Conservation (phyloP, 139 green algal species). For the Volvox africanus region DNA sequence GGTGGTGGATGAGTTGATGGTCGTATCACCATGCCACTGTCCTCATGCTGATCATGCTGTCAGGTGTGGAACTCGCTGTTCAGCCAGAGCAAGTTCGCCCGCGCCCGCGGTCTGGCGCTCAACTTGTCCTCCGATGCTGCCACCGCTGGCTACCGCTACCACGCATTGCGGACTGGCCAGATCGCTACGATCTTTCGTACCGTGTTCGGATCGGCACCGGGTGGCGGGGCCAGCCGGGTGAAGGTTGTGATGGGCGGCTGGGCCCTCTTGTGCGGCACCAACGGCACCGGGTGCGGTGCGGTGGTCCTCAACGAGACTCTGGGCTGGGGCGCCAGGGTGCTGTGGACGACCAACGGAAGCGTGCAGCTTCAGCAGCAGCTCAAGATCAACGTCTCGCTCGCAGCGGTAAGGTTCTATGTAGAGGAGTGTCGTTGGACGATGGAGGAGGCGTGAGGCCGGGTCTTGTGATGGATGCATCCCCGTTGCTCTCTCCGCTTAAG, state of each 20-base stretch:
- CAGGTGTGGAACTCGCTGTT: slow-evolving; percentile 54
- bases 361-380: neutral
- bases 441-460: no score
- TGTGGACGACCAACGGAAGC: neutral
- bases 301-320: slow-evolving; percentile 23
- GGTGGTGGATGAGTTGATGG: no score
- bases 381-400: neutral
- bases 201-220: slow-evolving; percentile 36
- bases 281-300: slow-evolving; percentile 46
- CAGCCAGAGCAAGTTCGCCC: slow-evolving; percentile 28
- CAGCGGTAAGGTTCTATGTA: no score
- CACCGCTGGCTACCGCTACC: slow-evolving; percentile 53
- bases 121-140: slow-evolving; percentile 33
- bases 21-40: no score
- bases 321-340: neutral
- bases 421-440: no score
- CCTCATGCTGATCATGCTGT: no score
- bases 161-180: slow-evolving; percentile 35
- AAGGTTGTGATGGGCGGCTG: slow-evolving; percentile 50
- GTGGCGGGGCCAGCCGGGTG: neutral
- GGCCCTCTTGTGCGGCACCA: slow-evolving; percentile 51
- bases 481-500: no score
- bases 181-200: slow-evolving; percentile 47
- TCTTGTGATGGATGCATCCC: no score
- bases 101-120: slow-evolving; percentile 14